A percentile compares a stretch with the other conserved stretches of the same genome.
phyloP scores from a whole-genome alignment of 495 filamentous ascomycete genomes.

The Tuber magnatum region DNA sequence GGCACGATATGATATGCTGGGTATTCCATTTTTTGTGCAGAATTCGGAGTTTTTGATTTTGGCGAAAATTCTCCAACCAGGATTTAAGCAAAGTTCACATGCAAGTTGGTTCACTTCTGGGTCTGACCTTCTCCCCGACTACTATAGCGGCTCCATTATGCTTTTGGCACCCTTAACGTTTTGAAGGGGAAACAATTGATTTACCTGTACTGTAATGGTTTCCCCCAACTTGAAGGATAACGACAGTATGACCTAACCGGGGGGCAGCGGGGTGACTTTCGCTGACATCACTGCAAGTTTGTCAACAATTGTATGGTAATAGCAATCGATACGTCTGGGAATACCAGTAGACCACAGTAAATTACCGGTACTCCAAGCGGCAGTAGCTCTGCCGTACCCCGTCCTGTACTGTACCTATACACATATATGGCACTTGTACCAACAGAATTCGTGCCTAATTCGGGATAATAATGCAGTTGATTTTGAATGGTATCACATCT shows the following conservation, averaged over 20 bases:
- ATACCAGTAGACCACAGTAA: neutral
- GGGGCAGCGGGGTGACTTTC: neutral
- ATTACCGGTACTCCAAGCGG: neutral
- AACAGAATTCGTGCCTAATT: neutral
- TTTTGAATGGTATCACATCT: neutral
- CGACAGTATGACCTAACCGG: neutral
- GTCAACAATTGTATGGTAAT: neutral
- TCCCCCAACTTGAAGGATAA: neutral
- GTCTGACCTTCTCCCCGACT: too few species aligned
- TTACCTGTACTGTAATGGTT: too few species aligned
- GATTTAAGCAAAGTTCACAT: too few species aligned
- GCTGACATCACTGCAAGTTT: neutral
- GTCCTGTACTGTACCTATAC: neutral
- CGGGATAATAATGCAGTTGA: neutral
- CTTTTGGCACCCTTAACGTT: neutral
- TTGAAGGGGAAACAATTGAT: too few species aligned
- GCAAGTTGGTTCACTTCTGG: too few species aligned
- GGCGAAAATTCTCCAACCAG: too few species aligned
- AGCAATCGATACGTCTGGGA: neutral
- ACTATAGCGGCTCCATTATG: too few species aligned
- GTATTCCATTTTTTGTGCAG: too few species aligned
- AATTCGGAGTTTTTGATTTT: too few species aligned
- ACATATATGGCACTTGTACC: neutral
- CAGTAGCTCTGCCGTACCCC: neutral
- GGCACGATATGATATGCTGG: too few species aligned